Conservation (phyloP, 2,329 filamentous ascomycete species). For the Pseudogymnoascus sp. region DNA sequence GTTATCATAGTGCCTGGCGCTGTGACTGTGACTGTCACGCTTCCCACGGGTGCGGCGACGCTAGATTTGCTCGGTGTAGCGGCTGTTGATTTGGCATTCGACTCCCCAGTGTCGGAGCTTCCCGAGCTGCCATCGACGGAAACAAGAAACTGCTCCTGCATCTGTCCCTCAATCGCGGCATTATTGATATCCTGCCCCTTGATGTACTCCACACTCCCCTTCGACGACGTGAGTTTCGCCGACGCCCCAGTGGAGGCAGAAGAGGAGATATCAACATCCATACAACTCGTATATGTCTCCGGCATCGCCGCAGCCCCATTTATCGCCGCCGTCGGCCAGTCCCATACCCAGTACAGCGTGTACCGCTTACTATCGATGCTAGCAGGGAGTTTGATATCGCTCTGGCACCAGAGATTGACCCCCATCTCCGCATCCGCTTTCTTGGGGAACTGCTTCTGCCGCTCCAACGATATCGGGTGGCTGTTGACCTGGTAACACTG, state of each 20-base stretch:
- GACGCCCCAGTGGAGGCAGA: not conserved
- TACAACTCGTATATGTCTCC: constrained; percentile 49
- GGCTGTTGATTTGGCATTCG: not conserved
- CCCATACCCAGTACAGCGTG: constrained; percentile 90
- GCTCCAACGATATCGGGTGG: constrained; percentile 17
- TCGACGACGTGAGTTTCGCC: not conserved
- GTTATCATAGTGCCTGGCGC: not conserved
- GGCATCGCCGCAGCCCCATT: constrained; percentile 33
- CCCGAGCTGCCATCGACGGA: not conserved
- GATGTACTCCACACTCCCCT: not conserved
- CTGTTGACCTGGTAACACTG: constrained; percentile 73
- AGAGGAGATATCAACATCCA: constrained; percentile 33
- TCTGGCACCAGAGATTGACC: constrained; percentile 2
- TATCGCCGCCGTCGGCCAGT: constrained; percentile 52
- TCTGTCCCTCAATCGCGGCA: not conserved
- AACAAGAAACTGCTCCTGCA: not conserved
- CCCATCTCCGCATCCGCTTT: constrained; percentile 41
- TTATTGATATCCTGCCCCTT: constrained; percentile 1
- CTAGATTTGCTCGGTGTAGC: not conserved
- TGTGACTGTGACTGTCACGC: not conserved
- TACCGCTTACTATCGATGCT: constrained; percentile 46
- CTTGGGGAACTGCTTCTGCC: constrained; percentile 44
- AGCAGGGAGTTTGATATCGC: constrained; percentile 17
- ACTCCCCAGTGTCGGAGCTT: not conserved
- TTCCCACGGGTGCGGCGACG: not conserved